phyloP scores from a whole-genome alignment of 148 eudicot genomes.

The Nyssa sinensis region DNA sequence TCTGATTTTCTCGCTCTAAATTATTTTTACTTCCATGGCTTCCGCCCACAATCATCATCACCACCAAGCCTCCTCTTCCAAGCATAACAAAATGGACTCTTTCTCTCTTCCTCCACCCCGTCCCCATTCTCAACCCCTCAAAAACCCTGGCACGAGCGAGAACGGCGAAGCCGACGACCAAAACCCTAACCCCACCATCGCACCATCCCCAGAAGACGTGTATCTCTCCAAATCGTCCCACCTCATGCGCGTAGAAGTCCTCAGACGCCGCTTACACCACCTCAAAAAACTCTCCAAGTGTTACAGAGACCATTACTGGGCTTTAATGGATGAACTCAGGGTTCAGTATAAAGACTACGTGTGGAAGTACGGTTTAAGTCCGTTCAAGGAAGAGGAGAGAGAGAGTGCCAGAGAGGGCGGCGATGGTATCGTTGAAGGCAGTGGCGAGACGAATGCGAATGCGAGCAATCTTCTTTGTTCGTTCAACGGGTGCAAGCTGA shows the following conservation, averaged over 20 bases:
- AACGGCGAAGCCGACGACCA: neutral
- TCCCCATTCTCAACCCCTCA: slow-evolving; percentile 4
- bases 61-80: neutral
- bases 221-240: slow-evolving; percentile 32
- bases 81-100: neutral
- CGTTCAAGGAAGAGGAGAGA: slow-evolving; percentile 31
- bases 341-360: slow-evolving; percentile 36
- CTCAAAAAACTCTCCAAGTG: slow-evolving; percentile 29
- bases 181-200: slow-evolving; percentile 5
- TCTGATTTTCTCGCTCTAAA: neutral
- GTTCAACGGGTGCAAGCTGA: slow-evolving; percentile 40
- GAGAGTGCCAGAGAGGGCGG: slow-evolving; percentile 11
- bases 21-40: too few species aligned
- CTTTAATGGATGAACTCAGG: slow-evolving; percentile 48
- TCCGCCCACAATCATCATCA: neutral
- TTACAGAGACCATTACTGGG: slow-evolving; percentile 57
- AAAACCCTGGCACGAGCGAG: neutral
- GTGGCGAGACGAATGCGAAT: slow-evolving; percentile 12
- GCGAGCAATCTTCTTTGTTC: slow-evolving; percentile 26
- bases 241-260: slow-evolving; percentile 43
- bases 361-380: slow-evolving; percentile 50
- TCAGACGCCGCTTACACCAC: slow-evolving; percentile 38
- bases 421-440: slow-evolving; percentile 18
- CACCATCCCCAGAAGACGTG: slow-evolving; percentile 22
- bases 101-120: neutral